A percentile compares a stretch with the other conserved stretches of the same genome.
These are phyloP conservation scores for Fusarium oxysporum DNA, from an alignment of 2,329 filamentous ascomycete genomes.

Conservation along the genomic window DNA sequence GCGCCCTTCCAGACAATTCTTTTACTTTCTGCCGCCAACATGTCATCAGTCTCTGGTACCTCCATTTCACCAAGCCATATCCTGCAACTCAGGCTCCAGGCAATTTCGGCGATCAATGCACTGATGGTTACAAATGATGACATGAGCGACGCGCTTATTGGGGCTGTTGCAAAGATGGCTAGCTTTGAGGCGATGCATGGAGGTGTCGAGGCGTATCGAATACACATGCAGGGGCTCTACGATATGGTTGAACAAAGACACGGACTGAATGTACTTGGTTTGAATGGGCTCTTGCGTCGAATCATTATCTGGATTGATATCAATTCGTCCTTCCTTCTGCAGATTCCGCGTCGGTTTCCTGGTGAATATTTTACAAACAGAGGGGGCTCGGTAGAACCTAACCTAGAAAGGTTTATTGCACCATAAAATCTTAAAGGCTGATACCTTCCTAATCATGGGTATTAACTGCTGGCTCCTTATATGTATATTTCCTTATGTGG, in stretches of 20 bases:
- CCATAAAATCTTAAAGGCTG: not conserved
- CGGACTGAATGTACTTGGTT: not conserved
- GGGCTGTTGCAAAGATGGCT: not conserved
- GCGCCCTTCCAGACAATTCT: not conserved
- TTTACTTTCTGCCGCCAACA: not conserved
- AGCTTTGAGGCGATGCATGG: not conserved
- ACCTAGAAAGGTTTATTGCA: not conserved
- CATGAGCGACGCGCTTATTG: not conserved
- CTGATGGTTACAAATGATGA: not conserved
- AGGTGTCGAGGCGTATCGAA: not conserved
- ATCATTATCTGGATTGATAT: not conserved
- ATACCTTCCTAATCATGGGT: no score
- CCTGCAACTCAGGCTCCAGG: not conserved
- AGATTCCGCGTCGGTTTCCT: not conserved
- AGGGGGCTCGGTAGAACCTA: not conserved
- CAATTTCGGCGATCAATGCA: accelerated
- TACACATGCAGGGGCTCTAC: not conserved
- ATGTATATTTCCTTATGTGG: no score
- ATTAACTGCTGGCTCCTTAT: not conserved
- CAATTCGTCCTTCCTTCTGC: not conserved
- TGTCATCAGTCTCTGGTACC: accelerated
- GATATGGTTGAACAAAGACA: not conserved
- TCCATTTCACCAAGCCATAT: accelerated
- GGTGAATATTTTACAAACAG: not conserved
- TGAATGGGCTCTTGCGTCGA: not conserved